Percentiles rank a stretch among this genome's conserved stretches.
These are phyloP conservation scores for Shiraia bambusicola DNA, from an alignment of 2,329 filamentous ascomycete species.

Conservation along the genomic window DNA sequence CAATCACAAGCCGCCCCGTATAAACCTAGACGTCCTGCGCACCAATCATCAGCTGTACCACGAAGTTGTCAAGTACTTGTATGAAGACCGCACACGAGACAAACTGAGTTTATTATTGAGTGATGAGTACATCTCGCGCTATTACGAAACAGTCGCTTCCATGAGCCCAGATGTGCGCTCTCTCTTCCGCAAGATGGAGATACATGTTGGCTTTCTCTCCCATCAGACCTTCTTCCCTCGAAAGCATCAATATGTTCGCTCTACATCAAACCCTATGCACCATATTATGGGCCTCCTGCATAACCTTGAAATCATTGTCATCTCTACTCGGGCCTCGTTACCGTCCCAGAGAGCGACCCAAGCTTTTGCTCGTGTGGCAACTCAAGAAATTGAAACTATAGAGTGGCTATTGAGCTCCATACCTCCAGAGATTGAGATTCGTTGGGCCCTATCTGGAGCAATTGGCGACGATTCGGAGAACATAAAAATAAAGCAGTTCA, in stretches of 20 bases:
- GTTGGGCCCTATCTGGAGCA: neutral
- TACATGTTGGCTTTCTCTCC: conserved; percentile 10
- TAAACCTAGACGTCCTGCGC: conserved; percentile 20
- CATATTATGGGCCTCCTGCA: conserved; percentile 11
- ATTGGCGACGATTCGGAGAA: too few relatives aligned
- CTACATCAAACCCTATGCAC: conserved; percentile 6
- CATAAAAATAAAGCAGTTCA: too few relatives aligned
- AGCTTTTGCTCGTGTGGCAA: neutral
- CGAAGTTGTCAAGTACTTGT: conserved; percentile 20
- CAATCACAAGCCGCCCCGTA: conserved; percentile 3
- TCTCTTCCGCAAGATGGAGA: conserved; percentile 15
- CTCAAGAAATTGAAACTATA: conserved; percentile 2
- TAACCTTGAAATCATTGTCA: conserved; percentile 6
- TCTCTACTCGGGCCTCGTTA: conserved; percentile 1
- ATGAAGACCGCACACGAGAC: conserved; percentile 9
- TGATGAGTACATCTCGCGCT: conserved; percentile 2
- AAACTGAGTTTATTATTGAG: neutral
- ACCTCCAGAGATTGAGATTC: conserved; percentile 2
- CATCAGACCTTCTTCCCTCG: conserved; percentile 2
- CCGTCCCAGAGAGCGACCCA: neutral
- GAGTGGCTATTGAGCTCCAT: conserved; percentile 5
- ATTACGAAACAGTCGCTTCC: conserved; percentile 6
- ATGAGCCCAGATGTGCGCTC: conserved; percentile 9
- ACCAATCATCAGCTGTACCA: conserved; percentile 16
- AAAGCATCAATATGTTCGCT: neutral